Base-by-base conservation (phyloP, 805 yeast species). In the Hanseniaspora hatyaiensis region DNA sequence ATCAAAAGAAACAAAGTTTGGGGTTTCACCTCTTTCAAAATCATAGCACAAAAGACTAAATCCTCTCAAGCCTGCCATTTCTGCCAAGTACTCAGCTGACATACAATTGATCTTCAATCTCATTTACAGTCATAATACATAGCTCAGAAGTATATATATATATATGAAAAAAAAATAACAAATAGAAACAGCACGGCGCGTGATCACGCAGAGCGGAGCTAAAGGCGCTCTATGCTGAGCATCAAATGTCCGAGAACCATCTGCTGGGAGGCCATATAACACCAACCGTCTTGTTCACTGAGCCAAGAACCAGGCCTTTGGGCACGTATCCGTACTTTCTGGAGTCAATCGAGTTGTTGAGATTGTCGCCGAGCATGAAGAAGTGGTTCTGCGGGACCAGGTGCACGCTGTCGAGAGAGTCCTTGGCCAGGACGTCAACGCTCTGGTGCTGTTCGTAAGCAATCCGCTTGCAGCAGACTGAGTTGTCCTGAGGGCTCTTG, bases 261-360 rank as follows among this genome's bases (percentile, higher is more conserved):
- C 49, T 36, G 11, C 13, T 45, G 16, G 49, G 49, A 13, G 49
- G 49, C 49, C 49, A 45, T 12, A 45, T 31, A 6, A 45, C 29
- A 8, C 42, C 38, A 2, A 15, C 28, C 8, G 23, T 31, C 22
- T 37, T 31, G 15, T 45, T 37, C 4, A 45, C 40, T n/a, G n/a
- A 20, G 22, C 49, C 49, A 2, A 45, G 32, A 20, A 45, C 19
- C 2, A 45, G 28, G 4, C 49, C 49, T 23, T 45, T 38, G 6
- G 42, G 20, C 15, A 45, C 49, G 19, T 45, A 45, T 23, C 49
- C 49, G 32, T 45, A 45, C 3, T 45, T 37, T 32, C 49, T 37
- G 3, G 42, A 37, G 38, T 45, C 49, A 9, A 45, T 45, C 19
- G 49, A 45, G 38, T 45, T 45, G 29, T 45, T 45, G 19, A 23